phyloP scores from a whole-genome alignment of 495 filamentous ascomycete species.

The Saxophila tyrrhenica region DNA sequence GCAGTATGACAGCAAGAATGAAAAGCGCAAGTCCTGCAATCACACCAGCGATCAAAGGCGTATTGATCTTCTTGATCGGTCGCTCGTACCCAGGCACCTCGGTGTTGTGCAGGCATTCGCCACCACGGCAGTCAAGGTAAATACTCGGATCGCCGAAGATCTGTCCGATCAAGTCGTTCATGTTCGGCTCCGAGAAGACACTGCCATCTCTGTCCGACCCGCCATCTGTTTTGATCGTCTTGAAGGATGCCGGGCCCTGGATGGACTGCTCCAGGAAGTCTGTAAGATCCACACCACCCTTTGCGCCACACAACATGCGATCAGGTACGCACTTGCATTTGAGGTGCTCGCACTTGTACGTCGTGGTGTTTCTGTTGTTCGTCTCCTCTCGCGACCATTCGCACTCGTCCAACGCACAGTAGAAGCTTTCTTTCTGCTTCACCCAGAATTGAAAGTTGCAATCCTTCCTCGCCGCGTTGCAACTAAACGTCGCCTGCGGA shows the following conservation, averaged over 20 bases:
- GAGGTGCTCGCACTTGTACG: conserved; percentile 73
- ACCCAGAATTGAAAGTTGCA: conserved; percentile 99
- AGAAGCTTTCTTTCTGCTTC: conserved; percentile 86
- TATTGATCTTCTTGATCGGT: conserved; percentile 91
- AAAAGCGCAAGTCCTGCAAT: conserved; percentile 84
- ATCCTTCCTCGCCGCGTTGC: conserved; percentile 55
- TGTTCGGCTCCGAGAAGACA: conserved; percentile 76
- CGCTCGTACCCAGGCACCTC: conserved; percentile 84
- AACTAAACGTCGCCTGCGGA: conserved; percentile 89
- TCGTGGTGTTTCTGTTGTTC: conserved; percentile 64
- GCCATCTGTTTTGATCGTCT: conserved; percentile 51
- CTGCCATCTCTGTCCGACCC: conserved; percentile 52
- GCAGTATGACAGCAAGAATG: conserved; percentile 68
- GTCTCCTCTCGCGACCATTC: conserved; percentile 55
- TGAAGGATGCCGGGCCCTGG: conserved; percentile 75
- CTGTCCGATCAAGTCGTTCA: conserved; percentile 75
- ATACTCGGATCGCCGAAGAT: conserved; percentile 91
- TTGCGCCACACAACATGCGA: conserved; percentile 84
- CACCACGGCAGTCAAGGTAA: conserved; percentile 64
- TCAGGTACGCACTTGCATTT: conserved; percentile 79
- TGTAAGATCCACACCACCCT: conserved; percentile 80
- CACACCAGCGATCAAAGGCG: conserved; percentile 84
- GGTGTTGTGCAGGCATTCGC: conserved; percentile 85
- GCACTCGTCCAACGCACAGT: conserved; percentile 79
- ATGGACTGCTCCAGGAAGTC: conserved; percentile 75